phyloP scores from a whole-genome alignment of 2,329 filamentous ascomycete species.

The Falciphora oryzae region DNA sequence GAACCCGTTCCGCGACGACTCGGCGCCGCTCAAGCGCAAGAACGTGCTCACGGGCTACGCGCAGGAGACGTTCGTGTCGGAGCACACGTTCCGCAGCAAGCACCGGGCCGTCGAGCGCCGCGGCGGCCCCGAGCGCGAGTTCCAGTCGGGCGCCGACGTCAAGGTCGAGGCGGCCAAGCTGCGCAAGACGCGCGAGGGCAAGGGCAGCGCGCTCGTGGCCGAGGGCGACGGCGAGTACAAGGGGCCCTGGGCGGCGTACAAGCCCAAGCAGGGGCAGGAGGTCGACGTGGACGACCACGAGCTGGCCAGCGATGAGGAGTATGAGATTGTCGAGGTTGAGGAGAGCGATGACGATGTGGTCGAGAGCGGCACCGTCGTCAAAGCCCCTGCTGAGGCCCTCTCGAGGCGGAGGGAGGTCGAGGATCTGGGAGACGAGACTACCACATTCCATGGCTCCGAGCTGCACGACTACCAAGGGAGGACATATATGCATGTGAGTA shows the following conservation, averaged over 20 bases:
- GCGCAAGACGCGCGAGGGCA: conserved; percentile 72
- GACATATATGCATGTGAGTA: conserved; percentile 53
- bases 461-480: conserved; percentile 90
- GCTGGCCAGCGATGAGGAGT: conserved; percentile 73
- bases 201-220: conserved; percentile 76
- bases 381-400: conserved; percentile 49
- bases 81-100: conserved; percentile 81
- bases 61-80: conserved; percentile 82
- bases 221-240: conserved; percentile 86
- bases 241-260: conserved; percentile 89
- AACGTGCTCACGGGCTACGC: conserved; percentile 82
- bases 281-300: conserved; percentile 65
- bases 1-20: conserved; percentile 68
- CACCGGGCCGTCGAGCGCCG: conserved; percentile 75
- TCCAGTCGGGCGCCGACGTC: conserved; percentile 45
- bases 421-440: conserved; percentile 66
- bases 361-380: conserved; percentile 56
- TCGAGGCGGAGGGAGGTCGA: conserved; percentile 53
- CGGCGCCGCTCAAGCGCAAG: conserved; percentile 60
- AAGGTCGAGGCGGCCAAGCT: conserved; percentile 68
- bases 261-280: conserved; percentile 37
- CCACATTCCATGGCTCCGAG: conserved; percentile 76
- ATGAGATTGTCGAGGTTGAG: conserved; percentile 71
- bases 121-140: conserved; percentile 51
- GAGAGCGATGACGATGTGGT: conserved; percentile 64